Evolutionary conservation across 1,139 yeast genomes (phyloP), one percentile per base, ranked within the genome.

Genomic region (Protomyces lactucae-debilis): DNA sequence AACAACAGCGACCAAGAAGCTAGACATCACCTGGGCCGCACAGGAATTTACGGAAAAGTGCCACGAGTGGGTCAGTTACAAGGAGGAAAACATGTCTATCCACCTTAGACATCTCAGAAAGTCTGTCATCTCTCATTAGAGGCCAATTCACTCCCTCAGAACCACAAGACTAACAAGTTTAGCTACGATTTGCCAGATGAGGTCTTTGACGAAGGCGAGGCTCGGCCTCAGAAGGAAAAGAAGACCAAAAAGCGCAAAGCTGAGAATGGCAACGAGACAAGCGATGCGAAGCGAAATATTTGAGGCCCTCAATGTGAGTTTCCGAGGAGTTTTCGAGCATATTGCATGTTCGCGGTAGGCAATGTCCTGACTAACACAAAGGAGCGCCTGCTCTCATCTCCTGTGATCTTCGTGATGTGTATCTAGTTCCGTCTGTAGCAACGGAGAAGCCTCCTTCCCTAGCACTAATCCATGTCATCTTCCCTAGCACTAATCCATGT

Each of bases 21-120:
- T 93, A 68, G 97, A 93, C 73, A 87, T 93, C 61, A 96, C 90
- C 71, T 82, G 86, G 70, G 97, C 98, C 9, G 92, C 98, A 73
- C 82, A 90, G 21, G 99, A 93, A 68, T 93, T 92, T 73, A 89
- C 82, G 75, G 85, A 82, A 61, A 77, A 90, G 18, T 89, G 97
- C 74, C 85, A 89, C 70, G 80, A 84, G 48, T 89, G 93, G 85
- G 79, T 80, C 14, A 79, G 80, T 48, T 93, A 82, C 71, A 83
- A 86, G 69, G 86, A 82, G 65, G 82, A 83, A 52, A 75, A 80
- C n/a, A 80, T 86, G 73, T 78, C 79, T 59, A 80, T 79, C 69
- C 81, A 82, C 36, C 88, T 93, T 57, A 87, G 87, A 71, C 87
- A 89, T 70, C 92, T 91, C 16, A 88, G 88, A 71, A 76, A 87